phyloP scores from a whole-genome alignment of 768 basidiomycete species.

The Gelatoporia subvermispora region DNA sequence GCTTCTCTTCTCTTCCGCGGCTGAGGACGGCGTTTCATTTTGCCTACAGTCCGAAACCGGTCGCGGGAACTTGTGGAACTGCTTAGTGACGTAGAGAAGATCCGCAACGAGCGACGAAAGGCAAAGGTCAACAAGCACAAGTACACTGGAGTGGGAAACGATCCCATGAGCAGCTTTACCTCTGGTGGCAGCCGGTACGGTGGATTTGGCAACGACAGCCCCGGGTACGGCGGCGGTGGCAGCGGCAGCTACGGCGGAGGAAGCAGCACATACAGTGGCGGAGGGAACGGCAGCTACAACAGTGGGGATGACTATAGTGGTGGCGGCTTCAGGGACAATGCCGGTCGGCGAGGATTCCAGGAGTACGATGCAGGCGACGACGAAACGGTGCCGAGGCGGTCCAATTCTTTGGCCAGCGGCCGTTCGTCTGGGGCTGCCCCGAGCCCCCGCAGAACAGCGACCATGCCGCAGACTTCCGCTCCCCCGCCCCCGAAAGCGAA shows the following conservation, averaged over 20 bases:
- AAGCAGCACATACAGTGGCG: slow-evolving; percentile 31
- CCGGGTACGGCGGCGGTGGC: slow-evolving; percentile 26
- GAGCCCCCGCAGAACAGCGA: slow-evolving; percentile 36
- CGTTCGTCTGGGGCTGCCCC: slow-evolving; percentile 24
- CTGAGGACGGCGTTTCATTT: background rate
- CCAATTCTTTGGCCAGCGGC: slow-evolving; percentile 33
- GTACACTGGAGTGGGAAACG: slow-evolving; percentile 84
- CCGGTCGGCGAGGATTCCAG: slow-evolving; percentile 63
- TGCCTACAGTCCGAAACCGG: slow-evolving; percentile 79
- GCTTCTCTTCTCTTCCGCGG: background rate
- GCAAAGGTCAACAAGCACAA: slow-evolving; percentile 90
- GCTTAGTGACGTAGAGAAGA: slow-evolving; percentile 85
- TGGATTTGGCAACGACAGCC: slow-evolving; percentile 62
- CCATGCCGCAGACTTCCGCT: slow-evolving; percentile 25
- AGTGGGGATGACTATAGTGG: slow-evolving; percentile 16
- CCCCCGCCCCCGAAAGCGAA: slow-evolving; percentile 37
- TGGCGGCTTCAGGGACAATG: slow-evolving; percentile 56
- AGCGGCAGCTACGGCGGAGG: slow-evolving; percentile 29
- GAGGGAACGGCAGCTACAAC: slow-evolving; percentile 18
- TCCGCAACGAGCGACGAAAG: slow-evolving; percentile 84
- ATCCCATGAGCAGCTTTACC: slow-evolving; percentile 56
- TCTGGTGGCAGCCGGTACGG: slow-evolving; percentile 58
- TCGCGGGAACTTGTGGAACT: slow-evolving; percentile 91
- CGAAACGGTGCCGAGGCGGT: slow-evolving; percentile 43
- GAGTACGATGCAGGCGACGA: slow-evolving; percentile 98